These are phyloP conservation scores for Lachancea meyersii DNA, from an alignment of 805 yeast genomes.

Conservation along the genomic window DNA sequence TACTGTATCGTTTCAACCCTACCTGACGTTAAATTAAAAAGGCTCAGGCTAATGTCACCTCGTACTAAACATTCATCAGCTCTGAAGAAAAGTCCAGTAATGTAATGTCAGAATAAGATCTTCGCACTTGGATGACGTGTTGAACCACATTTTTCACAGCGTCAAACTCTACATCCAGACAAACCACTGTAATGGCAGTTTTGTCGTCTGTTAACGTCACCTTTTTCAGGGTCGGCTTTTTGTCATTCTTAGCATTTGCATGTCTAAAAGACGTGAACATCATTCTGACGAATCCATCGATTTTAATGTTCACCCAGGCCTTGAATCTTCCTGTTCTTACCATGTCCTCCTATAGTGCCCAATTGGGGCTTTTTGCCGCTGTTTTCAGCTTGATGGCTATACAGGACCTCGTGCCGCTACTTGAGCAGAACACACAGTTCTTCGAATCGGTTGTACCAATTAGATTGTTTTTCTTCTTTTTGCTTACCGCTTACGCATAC, in stretches of 20 bases:
- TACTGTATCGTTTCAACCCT: too few species aligned
- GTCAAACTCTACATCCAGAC: background rate
- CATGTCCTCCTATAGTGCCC: slow-evolving; percentile 35
- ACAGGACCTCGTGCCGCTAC: slow-evolving; percentile 53
- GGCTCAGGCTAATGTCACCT: background rate
- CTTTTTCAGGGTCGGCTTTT: slow-evolving; percentile 42
- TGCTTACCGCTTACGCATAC: slow-evolving; percentile 45
- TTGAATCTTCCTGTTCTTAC: slow-evolving; percentile 42
- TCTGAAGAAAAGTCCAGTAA: background rate
- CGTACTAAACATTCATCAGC: background rate
- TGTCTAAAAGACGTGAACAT: slow-evolving; percentile 44
- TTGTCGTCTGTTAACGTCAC: slow-evolving; percentile 45
- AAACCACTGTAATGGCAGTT: slow-evolving; percentile 39
- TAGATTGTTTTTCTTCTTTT: slow-evolving; percentile 46
- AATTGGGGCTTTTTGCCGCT: slow-evolving; percentile 45
- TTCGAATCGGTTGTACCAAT: slow-evolving; percentile 58
- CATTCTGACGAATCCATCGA: slow-evolving; percentile 41
- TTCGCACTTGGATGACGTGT: too few species aligned
- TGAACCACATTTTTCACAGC: too few species aligned
- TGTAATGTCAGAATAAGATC: too few species aligned
- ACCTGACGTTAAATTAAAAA: too few species aligned
- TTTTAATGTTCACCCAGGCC: slow-evolving; percentile 51
- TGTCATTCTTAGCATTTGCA: slow-evolving; percentile 40
- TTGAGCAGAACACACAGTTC: slow-evolving; percentile 39
- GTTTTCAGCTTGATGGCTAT: slow-evolving; percentile 41